Base-by-base conservation (phyloP, 2,329 filamentous ascomycete species). In the Claviceps purpurea region DNA sequence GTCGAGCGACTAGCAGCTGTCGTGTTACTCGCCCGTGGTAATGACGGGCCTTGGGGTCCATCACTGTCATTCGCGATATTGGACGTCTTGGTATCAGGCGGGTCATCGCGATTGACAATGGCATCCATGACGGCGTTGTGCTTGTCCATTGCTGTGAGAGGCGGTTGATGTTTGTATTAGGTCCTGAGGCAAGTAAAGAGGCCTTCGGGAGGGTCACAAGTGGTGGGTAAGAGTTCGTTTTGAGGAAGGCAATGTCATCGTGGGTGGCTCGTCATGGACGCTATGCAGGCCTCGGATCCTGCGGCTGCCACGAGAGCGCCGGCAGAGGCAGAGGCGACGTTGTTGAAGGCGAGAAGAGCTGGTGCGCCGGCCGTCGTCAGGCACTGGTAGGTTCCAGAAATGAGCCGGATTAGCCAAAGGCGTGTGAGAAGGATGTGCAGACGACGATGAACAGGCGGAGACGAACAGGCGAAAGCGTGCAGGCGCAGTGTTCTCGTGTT, bases 231-330 rank as follows among this genome's bases (percentile, higher is more conserved):
- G 40, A 20, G 47, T 53, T 44, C 37, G 39, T 43, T 38, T 42
- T 43, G 37, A 39, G 50, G 47, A 44, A 47, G 42, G 24, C 47
- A 47, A 49, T 53, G 47, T 67, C 67, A 69, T 69, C 50, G 62
- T 67, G 62, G 62, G 63, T 63, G 61, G 60, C 55, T 62, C 57
- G 60, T 62, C 62, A 64, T 65, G 55, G 60, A 62, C 55, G 59
- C 57, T 58, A 51, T 56, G 53, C 48, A 26, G 45, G n/a, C 20
- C 49, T 44, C 50, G 52, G 39, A 54, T 47, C 26, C 42, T 47
- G 49, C 44, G 52, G 44, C 41, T 50, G 42, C 26, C 52, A 49
- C 52, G 42, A 45, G 34, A 13, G 49, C 10, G 40, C 53, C 18
- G 10, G 41, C 49, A 22, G 6, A 45, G 41, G 40, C 13, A 50